phyloP scores from a whole-genome alignment of 148 eudicot species.

The Heliamphora exappendiculata region DNA sequence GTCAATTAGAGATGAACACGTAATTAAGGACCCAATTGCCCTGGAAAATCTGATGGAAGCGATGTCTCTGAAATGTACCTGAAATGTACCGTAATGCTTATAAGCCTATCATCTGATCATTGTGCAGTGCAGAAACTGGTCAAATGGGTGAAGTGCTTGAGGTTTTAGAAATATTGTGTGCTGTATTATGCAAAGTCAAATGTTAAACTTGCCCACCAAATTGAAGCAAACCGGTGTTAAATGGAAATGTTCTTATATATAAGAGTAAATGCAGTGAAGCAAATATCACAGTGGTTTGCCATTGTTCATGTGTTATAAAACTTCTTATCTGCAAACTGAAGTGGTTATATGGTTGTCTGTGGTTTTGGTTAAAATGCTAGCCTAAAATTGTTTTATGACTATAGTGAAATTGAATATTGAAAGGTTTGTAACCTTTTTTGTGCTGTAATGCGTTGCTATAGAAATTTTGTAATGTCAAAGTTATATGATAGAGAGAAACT shows the following conservation, averaged over 20 bases:
- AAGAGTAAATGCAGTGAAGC: conserved; percentile 2
- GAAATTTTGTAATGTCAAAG: not conserved
- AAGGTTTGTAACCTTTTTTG: not conserved
- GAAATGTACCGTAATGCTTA: not conserved
- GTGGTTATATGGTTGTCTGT: not conserved
- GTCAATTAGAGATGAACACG: not conserved
- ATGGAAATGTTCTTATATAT: not conserved
- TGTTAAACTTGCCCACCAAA: not conserved
- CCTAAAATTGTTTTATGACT: not conserved
- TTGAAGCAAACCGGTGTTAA: not conserved
- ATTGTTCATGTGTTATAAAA: not conserved
- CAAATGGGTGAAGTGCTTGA: not conserved
- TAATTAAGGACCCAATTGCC: not conserved
- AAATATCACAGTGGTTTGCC: not conserved
- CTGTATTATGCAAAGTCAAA: not conserved
- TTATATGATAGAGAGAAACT: not conserved
- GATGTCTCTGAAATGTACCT: not conserved
- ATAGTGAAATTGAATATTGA: not conserved
- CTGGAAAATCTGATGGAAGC: not conserved
- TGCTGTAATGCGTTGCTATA: not conserved
- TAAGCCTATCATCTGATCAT: not conserved
- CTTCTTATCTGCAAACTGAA: not conserved
- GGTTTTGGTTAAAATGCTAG: not conserved
- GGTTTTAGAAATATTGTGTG: not conserved
- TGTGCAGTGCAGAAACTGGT: not conserved